phyloP scores from a whole-genome alignment of 441 rosid species.

The Pelargonium australe region DNA sequence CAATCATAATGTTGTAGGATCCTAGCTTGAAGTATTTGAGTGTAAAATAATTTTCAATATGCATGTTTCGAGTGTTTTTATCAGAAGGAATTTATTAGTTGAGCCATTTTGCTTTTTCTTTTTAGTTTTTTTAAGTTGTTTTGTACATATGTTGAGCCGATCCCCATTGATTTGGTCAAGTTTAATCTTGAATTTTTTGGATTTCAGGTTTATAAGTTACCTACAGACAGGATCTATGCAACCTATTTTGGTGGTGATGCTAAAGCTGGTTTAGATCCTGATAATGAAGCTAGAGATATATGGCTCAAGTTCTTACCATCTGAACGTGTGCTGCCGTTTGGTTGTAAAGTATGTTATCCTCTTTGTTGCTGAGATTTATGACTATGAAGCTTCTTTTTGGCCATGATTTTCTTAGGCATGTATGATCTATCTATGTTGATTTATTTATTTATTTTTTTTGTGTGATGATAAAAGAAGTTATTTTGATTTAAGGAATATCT shows the following conservation, averaged over 20 bases:
- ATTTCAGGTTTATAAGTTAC: constrained; percentile 73
- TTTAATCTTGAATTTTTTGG: neutral
- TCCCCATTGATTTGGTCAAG: neutral
- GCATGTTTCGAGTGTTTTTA: too few relatives aligned
- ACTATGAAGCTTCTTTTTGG: neutral
- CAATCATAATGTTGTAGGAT: neutral
- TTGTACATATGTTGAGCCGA: neutral
- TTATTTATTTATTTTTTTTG: neutral
- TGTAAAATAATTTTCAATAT: neutral
- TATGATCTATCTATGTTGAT: neutral
- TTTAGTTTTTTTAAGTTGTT: neutral
- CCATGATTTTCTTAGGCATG: neutral
- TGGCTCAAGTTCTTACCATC: constrained; percentile 82
- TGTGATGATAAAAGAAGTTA: neutral
- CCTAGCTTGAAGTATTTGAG: neutral
- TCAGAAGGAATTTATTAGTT: too few relatives aligned
- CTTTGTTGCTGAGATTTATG: constrained; percentile 8
- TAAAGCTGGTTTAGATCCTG: constrained; percentile 77
- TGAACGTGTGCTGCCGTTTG: constrained; percentile 78
- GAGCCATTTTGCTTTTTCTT: too few relatives aligned
- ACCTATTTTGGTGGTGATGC: constrained; percentile 98
- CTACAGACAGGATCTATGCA: constrained; percentile 74
- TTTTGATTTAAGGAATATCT: neutral
- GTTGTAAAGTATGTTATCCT: constrained; percentile 62
- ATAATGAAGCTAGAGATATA: constrained; percentile 72